Percentiles rank a stretch among this genome's conserved stretches.
Evolutionary conservation across 108 stramenopile species (phyloP).

Genomic region (Stephanodiscus triporus): DNA sequence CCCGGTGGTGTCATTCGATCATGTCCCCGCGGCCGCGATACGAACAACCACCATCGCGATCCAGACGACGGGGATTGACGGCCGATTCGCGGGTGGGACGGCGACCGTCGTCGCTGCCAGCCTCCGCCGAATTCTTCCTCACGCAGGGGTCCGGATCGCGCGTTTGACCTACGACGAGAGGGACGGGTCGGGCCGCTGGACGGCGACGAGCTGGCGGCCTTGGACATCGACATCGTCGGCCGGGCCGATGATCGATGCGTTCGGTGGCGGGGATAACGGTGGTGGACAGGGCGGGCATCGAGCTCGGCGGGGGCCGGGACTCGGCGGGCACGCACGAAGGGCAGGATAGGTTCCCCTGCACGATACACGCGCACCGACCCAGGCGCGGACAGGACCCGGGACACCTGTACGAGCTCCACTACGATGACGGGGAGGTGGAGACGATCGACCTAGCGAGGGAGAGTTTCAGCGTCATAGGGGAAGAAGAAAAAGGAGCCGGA

Average conservation of each 20-base stretch:
- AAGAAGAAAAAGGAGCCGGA: too few species aligned
- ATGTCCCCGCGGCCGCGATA: not conserved
- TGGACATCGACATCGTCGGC: conserved; percentile 44
- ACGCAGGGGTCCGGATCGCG: conserved; percentile 13
- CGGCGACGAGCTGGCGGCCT: conserved; percentile 41
- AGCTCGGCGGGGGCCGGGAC: too few species aligned
- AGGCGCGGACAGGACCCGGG: too few species aligned
- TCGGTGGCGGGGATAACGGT: not conserved
- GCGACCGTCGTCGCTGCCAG: not conserved
- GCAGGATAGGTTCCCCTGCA: too few species aligned
- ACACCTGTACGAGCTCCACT: too few species aligned
- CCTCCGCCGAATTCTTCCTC: not conserved
- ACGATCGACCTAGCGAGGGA: too few species aligned
- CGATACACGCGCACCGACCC: too few species aligned
- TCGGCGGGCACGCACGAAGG: too few species aligned
- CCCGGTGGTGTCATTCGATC: too few species aligned
- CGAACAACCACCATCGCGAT: not conserved
- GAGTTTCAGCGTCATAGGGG: too few species aligned
- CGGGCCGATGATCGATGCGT: not conserved
- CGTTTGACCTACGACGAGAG: conserved; percentile 11
- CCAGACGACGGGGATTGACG: not conserved
- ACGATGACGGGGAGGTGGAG: too few species aligned
- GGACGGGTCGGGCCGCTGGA: conserved; percentile 24
- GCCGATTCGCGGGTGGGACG: not conserved
- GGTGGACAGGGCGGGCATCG: conserved; percentile 14